Percentiles rank a stretch among this genome's conserved stretches.
Evolutionary conservation across 148 eudicot species (phyloP).

Genomic region (Nyssa sinensis): DNA sequence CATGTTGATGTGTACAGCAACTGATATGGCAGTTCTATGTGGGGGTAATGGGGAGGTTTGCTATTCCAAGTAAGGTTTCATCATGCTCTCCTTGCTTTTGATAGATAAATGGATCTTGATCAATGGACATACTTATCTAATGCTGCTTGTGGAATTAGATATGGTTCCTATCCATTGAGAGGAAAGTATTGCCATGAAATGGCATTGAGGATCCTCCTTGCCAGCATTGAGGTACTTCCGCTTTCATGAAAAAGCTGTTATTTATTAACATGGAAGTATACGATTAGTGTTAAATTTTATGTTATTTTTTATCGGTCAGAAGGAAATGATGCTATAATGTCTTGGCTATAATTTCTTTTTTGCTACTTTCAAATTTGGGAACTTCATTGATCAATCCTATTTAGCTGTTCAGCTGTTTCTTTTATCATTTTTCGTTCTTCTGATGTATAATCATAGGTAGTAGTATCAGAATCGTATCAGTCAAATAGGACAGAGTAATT

Average conservation of each 20-base stretch:
- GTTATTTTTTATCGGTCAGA: background rate
- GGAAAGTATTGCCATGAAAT: slow-evolving; percentile 93
- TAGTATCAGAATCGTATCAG: background rate
- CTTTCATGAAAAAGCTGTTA: background rate
- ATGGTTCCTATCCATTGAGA: slow-evolving; percentile 86
- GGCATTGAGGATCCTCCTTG: slow-evolving; percentile 93
- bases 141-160: slow-evolving; percentile 49
- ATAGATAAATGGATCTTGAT: background rate
- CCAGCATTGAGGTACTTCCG: slow-evolving; percentile 77
- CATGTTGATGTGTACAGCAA: slow-evolving; percentile 95
- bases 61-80: slow-evolving; percentile 80
- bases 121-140: slow-evolving; percentile 15
- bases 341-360: background rate
- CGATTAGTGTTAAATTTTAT: background rate
- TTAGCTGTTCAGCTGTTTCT: background rate
- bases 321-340: background rate
- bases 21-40: slow-evolving; percentile 97
- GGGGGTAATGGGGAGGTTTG: slow-evolving; percentile 97
- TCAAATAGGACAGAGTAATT: background rate
- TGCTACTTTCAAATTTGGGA: background rate
- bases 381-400: background rate
- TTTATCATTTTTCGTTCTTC: slow-evolving; percentile 1
- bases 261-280: background rate
- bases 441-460: background rate
- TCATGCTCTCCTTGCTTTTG: slow-evolving; percentile 6